Evolutionary conservation across 1,284 basidiomycete species (phyloP), one percentile per base, ranked within the genome.

Genomic region (Taiwanofungus camphoratus): DNA sequence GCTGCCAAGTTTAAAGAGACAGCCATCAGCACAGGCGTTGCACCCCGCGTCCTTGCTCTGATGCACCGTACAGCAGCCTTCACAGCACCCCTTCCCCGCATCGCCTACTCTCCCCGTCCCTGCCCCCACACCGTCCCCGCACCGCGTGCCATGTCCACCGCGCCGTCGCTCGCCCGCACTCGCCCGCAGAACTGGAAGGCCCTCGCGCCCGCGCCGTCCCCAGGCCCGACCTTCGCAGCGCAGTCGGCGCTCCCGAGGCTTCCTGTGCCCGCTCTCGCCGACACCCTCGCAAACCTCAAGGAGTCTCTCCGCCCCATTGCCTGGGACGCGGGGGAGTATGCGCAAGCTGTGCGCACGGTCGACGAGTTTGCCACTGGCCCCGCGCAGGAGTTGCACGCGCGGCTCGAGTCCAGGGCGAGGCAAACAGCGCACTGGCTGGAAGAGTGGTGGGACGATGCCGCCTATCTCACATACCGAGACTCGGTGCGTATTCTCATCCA

Each of bases 391-490:
- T 67, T 89, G 38, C 87, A 90, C 42, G 56, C 67, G 44, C 64
- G 77, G 26, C 64, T 90, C 43, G 54, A 75, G 40, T 60, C 72
- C 42, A 68, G 75, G 42, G 69, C 72, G 34, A 63, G 66, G 23
- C 70, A 73, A 46, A 73, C 57, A 4, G 51, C 67, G 36, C 83
- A 88, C 55, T 90, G 87, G 87, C 64, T 90, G 12, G 87, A 90
- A 54, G 71, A 82, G 44, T 90, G 87, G 86, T 90, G 87, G 87
- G 87, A 90, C 55, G 77, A 87, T 54, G 60, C 61, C 19, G 83
- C 63, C 1, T 90, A 90, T 54, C 64, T 87, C 41, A 70, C 74
- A 3, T 90, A 88, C 57, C 71, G 87, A 36, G 87, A 89, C 53
- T 83, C 87, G 42, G 86, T 87, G 54, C 38, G 79, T 63, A 4